Conservation (phyloP, 345 rosid genomes). For the Citropsis articulata region DNA sequence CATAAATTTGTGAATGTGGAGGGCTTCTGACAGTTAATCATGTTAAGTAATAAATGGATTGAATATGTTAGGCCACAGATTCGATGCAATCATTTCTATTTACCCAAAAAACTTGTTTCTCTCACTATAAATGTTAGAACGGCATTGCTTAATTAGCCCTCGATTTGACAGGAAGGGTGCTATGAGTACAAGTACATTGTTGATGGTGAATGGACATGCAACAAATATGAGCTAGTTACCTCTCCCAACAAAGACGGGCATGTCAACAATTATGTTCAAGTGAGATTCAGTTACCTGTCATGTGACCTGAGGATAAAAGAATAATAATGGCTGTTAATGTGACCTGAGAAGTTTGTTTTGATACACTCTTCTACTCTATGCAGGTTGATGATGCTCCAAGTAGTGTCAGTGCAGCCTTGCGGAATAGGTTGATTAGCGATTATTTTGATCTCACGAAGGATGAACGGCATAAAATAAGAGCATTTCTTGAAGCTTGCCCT, state of each 20-base stretch:
- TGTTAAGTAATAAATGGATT: background rate
- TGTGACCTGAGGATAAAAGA: background rate
- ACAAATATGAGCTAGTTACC: conserved; percentile 51
- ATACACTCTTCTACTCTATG: background rate
- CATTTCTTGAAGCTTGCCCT: conserved; percentile 54
- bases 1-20: background rate
- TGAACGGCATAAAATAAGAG: conserved; percentile 52
- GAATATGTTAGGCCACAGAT: background rate
- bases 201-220: conserved; percentile 78
- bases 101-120: background rate
- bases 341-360: background rate
- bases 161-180: conserved; percentile 70
- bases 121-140: background rate
- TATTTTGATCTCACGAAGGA: conserved; percentile 61
- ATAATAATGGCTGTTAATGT: background rate
- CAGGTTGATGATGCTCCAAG: conserved; percentile 57
- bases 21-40: background rate
- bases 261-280: conserved; percentile 67
- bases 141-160: background rate
- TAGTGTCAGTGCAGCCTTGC: conserved; percentile 34
- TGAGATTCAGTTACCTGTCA: conserved; percentile 26
- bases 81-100: background rate
- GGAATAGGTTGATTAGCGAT: conserved; percentile 50
- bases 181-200: conserved; percentile 90
- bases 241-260: conserved; percentile 80